Evolutionary conservation across 2,329 filamentous ascomycete genomes (phyloP).

Genomic region (Tricladium varicosporioides): DNA sequence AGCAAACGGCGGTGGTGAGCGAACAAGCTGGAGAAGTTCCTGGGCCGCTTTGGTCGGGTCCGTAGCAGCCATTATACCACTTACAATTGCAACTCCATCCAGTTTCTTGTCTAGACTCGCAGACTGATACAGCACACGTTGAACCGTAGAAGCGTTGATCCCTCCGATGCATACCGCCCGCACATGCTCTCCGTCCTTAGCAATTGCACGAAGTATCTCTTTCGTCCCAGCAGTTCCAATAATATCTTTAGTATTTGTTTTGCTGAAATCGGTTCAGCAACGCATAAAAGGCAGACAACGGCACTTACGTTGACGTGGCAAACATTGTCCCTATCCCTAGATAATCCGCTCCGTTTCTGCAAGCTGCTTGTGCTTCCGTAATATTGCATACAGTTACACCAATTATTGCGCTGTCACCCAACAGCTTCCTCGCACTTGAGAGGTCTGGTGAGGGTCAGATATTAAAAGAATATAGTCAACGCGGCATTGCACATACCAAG

Average conservation of each 20-base stretch:
- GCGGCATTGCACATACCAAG: constrained; percentile 54
- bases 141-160: constrained; percentile 73
- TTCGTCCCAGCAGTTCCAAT: constrained; percentile 72
- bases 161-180: constrained; percentile 85
- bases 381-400: constrained; percentile 80
- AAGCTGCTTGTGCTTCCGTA: constrained; percentile 71
- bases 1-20: constrained; percentile 30
- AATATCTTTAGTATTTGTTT: constrained; percentile 82
- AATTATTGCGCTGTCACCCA: constrained; percentile 78
- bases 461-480: neutral
- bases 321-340: constrained; percentile 89
- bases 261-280: constrained; percentile 47
- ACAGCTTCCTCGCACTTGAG: constrained; percentile 63
- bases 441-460: constrained; percentile 46
- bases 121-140: constrained; percentile 72
- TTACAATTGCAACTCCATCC: constrained; percentile 84
- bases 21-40: constrained; percentile 56
- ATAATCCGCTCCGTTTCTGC: constrained; percentile 79
- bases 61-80: constrained; percentile 74
- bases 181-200: constrained; percentile 37
- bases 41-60: constrained; percentile 64
- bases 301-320: constrained; percentile 69
- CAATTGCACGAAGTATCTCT: constrained; percentile 61
- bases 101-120: constrained; percentile 53
- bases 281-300: neutral